A percentile compares a stretch with the other conserved stretches of the same genome.
phyloP scores from a whole-genome alignment of 352 stramenopile genomes.

The Phytophthora constricta region DNA sequence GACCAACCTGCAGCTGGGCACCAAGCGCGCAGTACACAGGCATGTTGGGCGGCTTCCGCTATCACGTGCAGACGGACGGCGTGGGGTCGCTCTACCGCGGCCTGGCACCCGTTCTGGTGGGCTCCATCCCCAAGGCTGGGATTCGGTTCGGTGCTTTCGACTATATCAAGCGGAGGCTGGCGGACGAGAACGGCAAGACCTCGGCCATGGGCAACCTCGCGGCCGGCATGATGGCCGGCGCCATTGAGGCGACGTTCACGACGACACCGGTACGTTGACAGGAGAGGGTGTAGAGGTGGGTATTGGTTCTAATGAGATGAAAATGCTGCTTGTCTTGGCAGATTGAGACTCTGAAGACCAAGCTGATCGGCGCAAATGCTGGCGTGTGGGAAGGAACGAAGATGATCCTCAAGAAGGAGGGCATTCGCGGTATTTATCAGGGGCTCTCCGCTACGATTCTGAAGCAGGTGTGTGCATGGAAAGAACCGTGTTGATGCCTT shows the following conservation, averaged over 20 bases:
- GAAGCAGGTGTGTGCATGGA: conserved; percentile 84
- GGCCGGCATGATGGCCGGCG: conserved; percentile 93
- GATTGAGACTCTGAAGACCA: conserved; percentile 97
- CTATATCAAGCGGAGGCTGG: conserved; percentile 84
- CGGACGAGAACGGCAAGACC: conserved; percentile 91
- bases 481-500: neutral
- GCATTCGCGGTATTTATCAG: conserved; percentile 93
- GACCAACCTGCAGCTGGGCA: conserved; percentile 92
- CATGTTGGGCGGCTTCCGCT: conserved; percentile 77
- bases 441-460: conserved; percentile 94
- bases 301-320: neutral
- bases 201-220: conserved; percentile 92
- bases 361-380: conserved; percentile 97
- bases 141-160: conserved; percentile 97
- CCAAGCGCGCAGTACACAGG: conserved; percentile 79
- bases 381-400: conserved; percentile 91
- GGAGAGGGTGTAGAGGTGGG: neutral
- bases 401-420: conserved; percentile 93
- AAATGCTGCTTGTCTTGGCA: conserved; percentile 18
- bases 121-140: conserved; percentile 95
- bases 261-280: conserved; percentile 88
- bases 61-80: conserved; percentile 73
- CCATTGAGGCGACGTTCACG: conserved; percentile 91
- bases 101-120: conserved; percentile 93
- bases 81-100: conserved; percentile 92